Conservation (phyloP, 805 yeast genomes). For the Kockiozyma suomiensis region DNA sequence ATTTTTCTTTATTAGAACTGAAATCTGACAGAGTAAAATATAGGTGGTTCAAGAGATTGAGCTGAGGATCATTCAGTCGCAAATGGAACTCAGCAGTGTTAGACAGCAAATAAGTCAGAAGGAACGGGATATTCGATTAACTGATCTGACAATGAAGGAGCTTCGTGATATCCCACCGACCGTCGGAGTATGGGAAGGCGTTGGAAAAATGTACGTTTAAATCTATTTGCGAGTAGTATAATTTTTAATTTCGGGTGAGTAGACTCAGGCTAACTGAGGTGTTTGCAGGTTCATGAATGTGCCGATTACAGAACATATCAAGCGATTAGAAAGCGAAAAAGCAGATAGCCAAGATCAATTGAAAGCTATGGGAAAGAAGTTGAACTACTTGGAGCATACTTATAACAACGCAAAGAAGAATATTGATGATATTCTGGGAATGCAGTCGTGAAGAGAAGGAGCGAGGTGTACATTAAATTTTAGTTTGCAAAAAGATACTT, state of each 20-base stretch:
- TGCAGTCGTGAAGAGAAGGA: not conserved
- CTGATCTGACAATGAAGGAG: constrained; percentile 29
- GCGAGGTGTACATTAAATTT: not conserved
- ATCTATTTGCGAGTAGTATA: not conserved
- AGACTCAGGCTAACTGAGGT: not conserved
- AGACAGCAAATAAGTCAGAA: constrained; percentile 28
- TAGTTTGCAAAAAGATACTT: not conserved
- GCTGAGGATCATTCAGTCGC: constrained; percentile 25
- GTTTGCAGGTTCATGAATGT: constrained; percentile 28
- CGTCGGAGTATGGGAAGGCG: constrained; percentile 35
- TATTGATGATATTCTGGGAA: constrained; percentile 30
- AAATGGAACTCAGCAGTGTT: constrained; percentile 28
- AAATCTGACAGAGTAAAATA: not conserved
- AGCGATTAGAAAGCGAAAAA: constrained; percentile 22
- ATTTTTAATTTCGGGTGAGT: too few species aligned
- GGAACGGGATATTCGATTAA: constrained; percentile 25
- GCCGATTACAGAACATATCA: constrained; percentile 26
- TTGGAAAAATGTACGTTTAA: constrained; percentile 28
- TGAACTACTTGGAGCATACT: constrained; percentile 28
- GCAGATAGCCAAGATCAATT: constrained; percentile 28
- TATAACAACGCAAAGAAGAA: constrained; percentile 31
- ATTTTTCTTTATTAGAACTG: not conserved
- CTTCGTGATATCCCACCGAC: constrained; percentile 23
- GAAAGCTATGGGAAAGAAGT: constrained; percentile 27
- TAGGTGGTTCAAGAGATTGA: constrained; percentile 34